Evolutionary conservation across 1,284 basidiomycete genomes (phyloP), one percentile per base, ranked within the genome.

Genomic region (Rhodotorula mucilaginosa): DNA sequence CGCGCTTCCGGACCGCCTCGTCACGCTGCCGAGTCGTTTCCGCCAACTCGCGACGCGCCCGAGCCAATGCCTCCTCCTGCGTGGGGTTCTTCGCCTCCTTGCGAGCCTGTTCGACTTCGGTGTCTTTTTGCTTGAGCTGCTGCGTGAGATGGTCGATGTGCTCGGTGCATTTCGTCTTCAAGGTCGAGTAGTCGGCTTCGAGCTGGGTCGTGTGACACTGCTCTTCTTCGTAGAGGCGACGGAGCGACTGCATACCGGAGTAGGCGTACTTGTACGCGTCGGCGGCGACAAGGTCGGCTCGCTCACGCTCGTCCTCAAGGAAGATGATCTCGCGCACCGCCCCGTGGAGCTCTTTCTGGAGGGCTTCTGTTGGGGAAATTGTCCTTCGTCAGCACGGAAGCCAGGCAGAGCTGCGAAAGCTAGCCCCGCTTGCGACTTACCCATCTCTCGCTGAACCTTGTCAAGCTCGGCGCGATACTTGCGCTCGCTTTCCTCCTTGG

Each of bases 391-490:
- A 52, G 51, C 13, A 3, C 12, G n/a, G 21, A 6, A 12, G 8
- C 18, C 23, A 52, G 7, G 51, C 51, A 21, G 21, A 52, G 12
- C 51, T 3, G 51, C 8, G 8, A 52, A 13, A 3, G 13, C 51
- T 52, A 26, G 51, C 51, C n/a, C 23, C 23, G 26, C 21, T 5
- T 12, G 23, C 1, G n/a, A n/a, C 51, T 52, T 52, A n/a, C n/a
- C 51, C 51, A 52, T 52, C 18, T 7, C 16, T 21, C 23, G 51
- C 51, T 52, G 51, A n/a, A 46, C 59, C 47, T 61, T n/a, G n/a
- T 61, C 59, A 26, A 61, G 59, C 29, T 61, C 26, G 31, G 57
- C 57, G 29, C 29, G 57, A 6, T 34, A 21, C 47, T 61, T 49
- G 47, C 48, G 60, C 18, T 13, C 60, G 47, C 18, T 12, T 48